A percentile compares a stretch with the other conserved stretches of the same genome.
Evolutionary conservation across 192 early-diverging fungal species (phyloP).

Genomic region (Linnemannia zychae): DNA sequence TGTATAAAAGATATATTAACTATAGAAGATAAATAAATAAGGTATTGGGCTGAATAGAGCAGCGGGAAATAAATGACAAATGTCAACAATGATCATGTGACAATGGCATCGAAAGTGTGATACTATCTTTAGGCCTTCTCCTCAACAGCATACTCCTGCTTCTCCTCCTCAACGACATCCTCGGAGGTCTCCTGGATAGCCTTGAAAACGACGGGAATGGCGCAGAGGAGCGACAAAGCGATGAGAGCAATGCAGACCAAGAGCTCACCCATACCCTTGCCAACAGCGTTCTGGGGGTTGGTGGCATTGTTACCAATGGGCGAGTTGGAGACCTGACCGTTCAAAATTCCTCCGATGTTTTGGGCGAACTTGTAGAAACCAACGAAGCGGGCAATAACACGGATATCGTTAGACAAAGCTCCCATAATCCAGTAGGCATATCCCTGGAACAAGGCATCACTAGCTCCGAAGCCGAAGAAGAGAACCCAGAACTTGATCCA

Average conservation of each 20-base stretch:
- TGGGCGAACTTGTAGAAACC: no score
- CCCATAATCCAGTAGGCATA: slow-evolving; percentile 85
- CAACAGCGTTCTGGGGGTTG: slow-evolving; percentile 4
- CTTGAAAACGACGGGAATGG: slow-evolving; percentile 6
- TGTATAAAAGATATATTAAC: no score
- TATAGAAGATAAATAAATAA: no score
- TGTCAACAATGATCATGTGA: no score
- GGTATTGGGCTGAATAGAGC: no score
- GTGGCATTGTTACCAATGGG: slow-evolving; percentile 3
- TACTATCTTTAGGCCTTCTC: slow-evolving; percentile 11
- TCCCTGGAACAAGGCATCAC: slow-evolving; percentile 83
- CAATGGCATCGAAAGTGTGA: background rate
- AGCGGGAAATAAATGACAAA: no score
- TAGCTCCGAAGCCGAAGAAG: slow-evolving; percentile 77
- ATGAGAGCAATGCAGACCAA: slow-evolving; percentile 9
- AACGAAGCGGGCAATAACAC: slow-evolving; percentile 1
- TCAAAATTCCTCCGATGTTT: background rate
- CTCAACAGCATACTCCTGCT: slow-evolving; percentile 11
- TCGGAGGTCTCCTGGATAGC: background rate
- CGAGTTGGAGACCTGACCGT: slow-evolving; percentile 8
- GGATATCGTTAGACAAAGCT: slow-evolving; percentile 81
- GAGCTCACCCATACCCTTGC: slow-evolving; percentile 10
- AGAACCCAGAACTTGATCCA: slow-evolving; percentile 69
- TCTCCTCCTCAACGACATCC: slow-evolving; percentile 5
- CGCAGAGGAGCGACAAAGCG: slow-evolving; percentile 6